Evolutionary conservation across 345 rosid species (phyloP), one percentile per base, ranked within the genome.

Genomic region (Cardamine chenopodiifolia): DNA sequence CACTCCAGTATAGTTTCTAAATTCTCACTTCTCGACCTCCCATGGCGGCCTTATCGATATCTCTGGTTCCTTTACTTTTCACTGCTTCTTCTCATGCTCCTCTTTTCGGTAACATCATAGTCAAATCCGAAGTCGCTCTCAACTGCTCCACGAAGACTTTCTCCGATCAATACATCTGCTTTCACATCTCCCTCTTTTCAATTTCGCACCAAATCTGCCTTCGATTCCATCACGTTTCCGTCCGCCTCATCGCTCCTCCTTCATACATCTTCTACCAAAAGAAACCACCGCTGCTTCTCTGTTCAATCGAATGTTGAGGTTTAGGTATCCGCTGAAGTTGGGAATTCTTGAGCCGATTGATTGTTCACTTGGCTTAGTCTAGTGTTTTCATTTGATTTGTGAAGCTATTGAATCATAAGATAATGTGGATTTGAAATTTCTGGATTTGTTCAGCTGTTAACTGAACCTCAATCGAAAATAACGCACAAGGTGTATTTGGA

Each of bases 401-500:
- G 31, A 17, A 76, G 70, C 9, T 47, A 22, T 20, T 31, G 54
- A 47, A 68, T 68, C 28, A 8, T 28, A 8, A 1, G 4, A 19
- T 17, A 49, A n/a, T 50, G 39, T 53, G 47, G 34, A 25, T 31
- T 72, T 54, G 50, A 39, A 39, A 35, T 22, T 13, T 29, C 19
- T 59, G 61, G 22, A n/a, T 60, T 72, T 1, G 66, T 59, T 45
- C 78, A 95, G 99, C 82, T 59, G 6, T 7, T 64, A 13, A 77
- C 72, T 0, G 80, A 77, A 17, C 59, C 84, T 3, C 99, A 96
- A 63, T 86, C 98, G 4, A 90, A 92, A 72, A 91, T 92, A 62
- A 92, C 97, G 7, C 86, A 84, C 70, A 96, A 96, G 75, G 99
- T 96, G 37, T 96, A 84, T 82, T 85, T 96, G 17, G 99, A 96